Conservation (phyloP, 2,329 filamentous ascomycete genomes). For the Rugonectria rugulosa region DNA sequence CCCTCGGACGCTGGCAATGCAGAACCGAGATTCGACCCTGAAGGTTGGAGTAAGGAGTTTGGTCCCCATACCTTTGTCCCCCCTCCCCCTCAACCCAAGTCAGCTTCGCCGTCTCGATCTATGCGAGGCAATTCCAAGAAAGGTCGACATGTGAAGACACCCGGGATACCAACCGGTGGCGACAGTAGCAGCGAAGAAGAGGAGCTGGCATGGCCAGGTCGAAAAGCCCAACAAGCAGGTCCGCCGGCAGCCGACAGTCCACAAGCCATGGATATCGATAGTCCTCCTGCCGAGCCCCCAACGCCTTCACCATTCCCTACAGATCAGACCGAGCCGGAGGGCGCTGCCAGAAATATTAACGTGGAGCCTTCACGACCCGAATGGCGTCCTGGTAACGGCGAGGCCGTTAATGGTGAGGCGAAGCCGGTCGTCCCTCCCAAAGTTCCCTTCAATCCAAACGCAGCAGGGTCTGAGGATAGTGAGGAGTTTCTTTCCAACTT, state of each 20-base stretch:
- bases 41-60: slow-evolving; percentile 63
- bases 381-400: slow-evolving; percentile 62
- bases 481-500: slow-evolving; percentile 64
- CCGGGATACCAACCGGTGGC: slow-evolving; percentile 55
- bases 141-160: slow-evolving; percentile 63
- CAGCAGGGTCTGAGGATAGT: slow-evolving; percentile 62
- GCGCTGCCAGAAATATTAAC: slow-evolving; percentile 58
- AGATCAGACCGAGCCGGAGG: slow-evolving; percentile 24
- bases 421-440: slow-evolving; percentile 29
- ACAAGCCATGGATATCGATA: slow-evolving; percentile 72
- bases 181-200: slow-evolving; percentile 57
- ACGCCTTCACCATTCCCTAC: slow-evolving; percentile 2
- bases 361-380: slow-evolving; percentile 67
- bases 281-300: slow-evolving; percentile 49
- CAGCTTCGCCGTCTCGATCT: slow-evolving; percentile 55
- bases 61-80: slow-evolving; percentile 63
- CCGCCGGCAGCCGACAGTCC: slow-evolving; percentile 52
- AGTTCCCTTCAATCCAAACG: slow-evolving; percentile 43
- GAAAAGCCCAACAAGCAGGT: slow-evolving; percentile 41
- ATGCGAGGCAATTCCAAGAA: slow-evolving; percentile 62
- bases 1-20: slow-evolving; percentile 32
- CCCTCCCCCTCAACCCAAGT: slow-evolving; percentile 46
- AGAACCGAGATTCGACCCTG: slow-evolving; percentile 55
- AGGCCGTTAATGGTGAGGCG: slow-evolving; percentile 34
- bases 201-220: slow-evolving; percentile 43